Base-by-base conservation (phyloP, 1,139 yeast genomes). In the Yamadazyma dushanensis region DNA sequence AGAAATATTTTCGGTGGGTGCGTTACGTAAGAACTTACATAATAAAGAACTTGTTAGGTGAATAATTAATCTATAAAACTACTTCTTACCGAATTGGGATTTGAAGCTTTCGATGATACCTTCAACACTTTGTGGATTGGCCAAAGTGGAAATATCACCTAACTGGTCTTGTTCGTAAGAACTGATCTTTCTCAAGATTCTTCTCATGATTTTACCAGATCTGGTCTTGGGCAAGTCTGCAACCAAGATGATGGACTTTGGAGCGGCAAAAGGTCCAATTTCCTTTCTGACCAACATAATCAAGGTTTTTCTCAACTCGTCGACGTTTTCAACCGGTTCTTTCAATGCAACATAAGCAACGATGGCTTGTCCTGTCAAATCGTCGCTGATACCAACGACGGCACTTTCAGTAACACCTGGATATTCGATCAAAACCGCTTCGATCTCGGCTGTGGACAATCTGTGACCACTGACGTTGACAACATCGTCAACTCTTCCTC, bases 201-300 rank as follows among this genome's bases (percentile, higher is more conserved):
- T 86, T 76, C 98, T 85, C 96, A 92, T 90, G 62, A 92, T 90
- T 78, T 92, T 92, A 56, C 98, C 98, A 20, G 96, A 88, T 71
- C 98, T 80, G 23, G 98, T 92, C 78, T 89, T 90, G 64, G 98
- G 98, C 63, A 92, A 78, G 58, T 92, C 98, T 41, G 76, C 78
- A 38, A 92, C 96, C 45, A 89, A 71, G 45, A 90, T 79, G 38
- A 90, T 90, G 30, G 85, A 73, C 70, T 90, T 90, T 62, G 98
- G 98, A 40, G 97, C 95, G 29, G 98, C 98, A 66, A 92, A 92
- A 38, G 98, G 98, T 38, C 98, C 98, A 60, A 92, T 92, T 57
- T 83, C 88, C 59, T 84, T 83, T 71, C 98, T 83, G 35, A 92
- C 97, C 54, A 83, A 89, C 66, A 90, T 66, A 41, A 89, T 71